phyloP scores from a whole-genome alignment of 176 grass and related monocot genomes.

The Thalia dealbata region DNA sequence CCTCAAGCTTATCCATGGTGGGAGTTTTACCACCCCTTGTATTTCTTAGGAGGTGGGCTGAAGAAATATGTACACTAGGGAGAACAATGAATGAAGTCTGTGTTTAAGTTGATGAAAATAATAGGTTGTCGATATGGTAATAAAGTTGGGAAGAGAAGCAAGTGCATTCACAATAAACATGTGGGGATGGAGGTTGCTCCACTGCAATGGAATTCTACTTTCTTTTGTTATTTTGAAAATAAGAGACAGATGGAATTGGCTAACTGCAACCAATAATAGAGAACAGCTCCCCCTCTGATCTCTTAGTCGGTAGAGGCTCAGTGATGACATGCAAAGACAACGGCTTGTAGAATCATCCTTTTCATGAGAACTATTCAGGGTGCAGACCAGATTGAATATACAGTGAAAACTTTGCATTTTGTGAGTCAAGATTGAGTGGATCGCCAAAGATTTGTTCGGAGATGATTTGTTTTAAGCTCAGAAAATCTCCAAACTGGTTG shows the following conservation, averaged over 20 bases:
- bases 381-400: neutral
- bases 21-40: neutral
- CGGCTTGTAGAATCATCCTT: neutral
- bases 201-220: neutral
- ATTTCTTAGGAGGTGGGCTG: neutral
- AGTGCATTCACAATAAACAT: neutral
- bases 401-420: neutral
- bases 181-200: neutral
- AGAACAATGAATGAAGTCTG: neutral
- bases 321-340: neutral
- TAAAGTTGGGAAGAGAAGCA: neutral
- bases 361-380: neutral
- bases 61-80: too few species aligned
- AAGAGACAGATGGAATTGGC: neutral
- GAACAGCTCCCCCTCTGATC: neutral
- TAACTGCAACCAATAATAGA: neutral
- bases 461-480: neutral
- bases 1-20: neutral
- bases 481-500: neutral
- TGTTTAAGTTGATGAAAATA: neutral
- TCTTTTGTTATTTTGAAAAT: neutral
- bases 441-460: neutral
- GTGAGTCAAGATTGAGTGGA: neutral
- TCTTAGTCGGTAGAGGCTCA: neutral
- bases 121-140: neutral